Base-by-base conservation (phyloP, 2,329 filamentous ascomycete species). In the Curvularia spicifera region DNA sequence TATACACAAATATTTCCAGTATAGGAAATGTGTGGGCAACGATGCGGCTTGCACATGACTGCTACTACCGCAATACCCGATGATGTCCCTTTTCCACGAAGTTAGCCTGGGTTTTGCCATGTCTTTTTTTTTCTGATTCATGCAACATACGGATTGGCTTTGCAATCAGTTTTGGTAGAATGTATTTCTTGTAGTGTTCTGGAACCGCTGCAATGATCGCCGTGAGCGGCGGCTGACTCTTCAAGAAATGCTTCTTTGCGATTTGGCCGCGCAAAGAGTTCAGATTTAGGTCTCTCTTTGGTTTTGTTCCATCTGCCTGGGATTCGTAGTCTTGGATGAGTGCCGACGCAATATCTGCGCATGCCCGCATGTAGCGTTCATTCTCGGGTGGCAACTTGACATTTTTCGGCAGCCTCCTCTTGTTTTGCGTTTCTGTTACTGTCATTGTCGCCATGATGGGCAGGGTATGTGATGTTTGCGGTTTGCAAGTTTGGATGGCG, bases 111-210 rank as follows among this genome's bases (percentile, higher is more conserved):
- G 4, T 24, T 26, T 51, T 37, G 28, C 2, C 29, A 0, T 15
- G 20, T n/a, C n/a, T n/a, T 20, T 29, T 4, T 29, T 4, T n/a
- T 29, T 15, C 13, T 12, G 35, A 37, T 33, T 20, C 9, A 37
- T 18, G n/a, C 28, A 29, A 81, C 84, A 71, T 84, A 90, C 91
- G 85, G 59, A 99, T 98, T 1, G 95, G 95, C 79, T 99, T 99
- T 26, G 96, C 95, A 69, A 99, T 93, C 62, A 99, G 83, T 79
- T 97, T 97, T 20, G 93, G 95, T 61, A 98, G 80, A 61, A 99
- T 97, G 72, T 98, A 98, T 81, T 98, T 99, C 83, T 98, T 99
- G 81, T 98, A 97, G 77, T 98, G 93, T 76, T 99, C 95, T n/a
- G 96, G 96, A 35, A 99, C 94, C 9, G 95, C 95, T 53, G 95